Evolutionary conservation across 805 yeast species (phyloP).

Genomic region (Wickerhamomyces pijperi): DNA sequence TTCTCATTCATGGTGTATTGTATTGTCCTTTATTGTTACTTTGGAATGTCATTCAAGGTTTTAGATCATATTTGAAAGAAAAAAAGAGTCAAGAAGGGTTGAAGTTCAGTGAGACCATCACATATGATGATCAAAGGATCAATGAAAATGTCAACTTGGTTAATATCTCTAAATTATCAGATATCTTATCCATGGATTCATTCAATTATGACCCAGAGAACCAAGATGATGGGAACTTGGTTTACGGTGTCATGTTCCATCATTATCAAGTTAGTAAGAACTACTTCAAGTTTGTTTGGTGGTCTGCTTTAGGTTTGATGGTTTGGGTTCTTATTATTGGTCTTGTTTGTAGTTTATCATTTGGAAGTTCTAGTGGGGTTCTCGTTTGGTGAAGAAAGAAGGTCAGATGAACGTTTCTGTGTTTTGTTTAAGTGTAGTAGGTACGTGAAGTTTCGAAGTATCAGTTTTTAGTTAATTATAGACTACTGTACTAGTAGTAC

Average conservation of each 20-base stretch:
- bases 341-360: not conserved
- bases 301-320: not conserved
- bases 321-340: not conserved
- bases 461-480: too few species aligned
- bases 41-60: not conserved
- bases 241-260: not conserved
- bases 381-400: too few species aligned
- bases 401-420: too few species aligned
- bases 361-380: too few species aligned
- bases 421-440: too few species aligned
- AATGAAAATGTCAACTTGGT: not conserved
- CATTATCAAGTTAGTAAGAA: not conserved
- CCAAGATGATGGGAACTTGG: not conserved
- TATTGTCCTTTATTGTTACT: not conserved
- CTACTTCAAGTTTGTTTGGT: not conserved
- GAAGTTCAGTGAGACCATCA: not conserved
- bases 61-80: not conserved
- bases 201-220: not conserved
- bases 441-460: too few species aligned
- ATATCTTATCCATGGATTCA: not conserved
- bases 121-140: not conserved
- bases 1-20: not conserved
- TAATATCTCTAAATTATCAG: too few species aligned
- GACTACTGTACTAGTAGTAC: too few species aligned
- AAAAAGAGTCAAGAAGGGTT: not conserved